A percentile compares a stretch with the other conserved stretches of the same genome.
These are phyloP conservation scores for Mycothermus thermophilus DNA, from an alignment of 495 filamentous ascomycete species.

Conservation along the genomic window DNA sequence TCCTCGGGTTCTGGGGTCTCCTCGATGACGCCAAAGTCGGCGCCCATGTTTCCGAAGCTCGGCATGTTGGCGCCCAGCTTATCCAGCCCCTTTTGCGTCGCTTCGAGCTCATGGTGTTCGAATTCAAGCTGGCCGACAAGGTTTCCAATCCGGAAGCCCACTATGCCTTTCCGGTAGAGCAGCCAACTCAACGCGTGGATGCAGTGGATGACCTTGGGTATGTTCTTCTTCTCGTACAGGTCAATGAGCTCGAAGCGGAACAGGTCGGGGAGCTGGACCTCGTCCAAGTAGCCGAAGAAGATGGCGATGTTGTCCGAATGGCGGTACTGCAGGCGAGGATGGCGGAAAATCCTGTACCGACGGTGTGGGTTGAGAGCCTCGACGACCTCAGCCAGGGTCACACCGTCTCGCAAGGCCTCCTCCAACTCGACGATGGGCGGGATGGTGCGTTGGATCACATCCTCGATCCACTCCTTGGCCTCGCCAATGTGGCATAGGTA, in stretches of 20 bases:
- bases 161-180: constrained; percentile 82
- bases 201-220: constrained; percentile 97
- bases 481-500: constrained; percentile 99
- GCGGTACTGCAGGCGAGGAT: constrained; percentile 74
- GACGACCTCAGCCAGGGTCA: constrained; percentile 92
- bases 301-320: constrained; percentile 94
- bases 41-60: constrained; percentile 92
- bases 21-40: constrained; percentile 62
- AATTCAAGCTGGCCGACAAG: constrained; percentile 94
- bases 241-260: constrained; percentile 98
- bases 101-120: constrained; percentile 92
- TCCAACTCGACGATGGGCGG: constrained; percentile 94
- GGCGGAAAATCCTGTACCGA: constrained; percentile 67
- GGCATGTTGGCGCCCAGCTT: constrained; percentile 92
- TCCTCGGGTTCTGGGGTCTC: constrained; percentile 60
- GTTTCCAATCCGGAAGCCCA: constrained; percentile 95
- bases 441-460: constrained; percentile 75
- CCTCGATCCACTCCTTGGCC: constrained; percentile 98
- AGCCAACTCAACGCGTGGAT: constrained; percentile 95
- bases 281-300: constrained; percentile 85
- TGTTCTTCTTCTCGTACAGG: constrained; percentile 98
- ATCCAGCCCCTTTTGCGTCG: constrained; percentile 91
- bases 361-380: constrained; percentile 70
- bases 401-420: constrained; percentile 82
- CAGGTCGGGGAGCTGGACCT: constrained; percentile 91